These are phyloP conservation scores for Epichloe sibirici DNA, from an alignment of 2,329 filamentous ascomycete genomes.

Conservation along the genomic window DNA sequence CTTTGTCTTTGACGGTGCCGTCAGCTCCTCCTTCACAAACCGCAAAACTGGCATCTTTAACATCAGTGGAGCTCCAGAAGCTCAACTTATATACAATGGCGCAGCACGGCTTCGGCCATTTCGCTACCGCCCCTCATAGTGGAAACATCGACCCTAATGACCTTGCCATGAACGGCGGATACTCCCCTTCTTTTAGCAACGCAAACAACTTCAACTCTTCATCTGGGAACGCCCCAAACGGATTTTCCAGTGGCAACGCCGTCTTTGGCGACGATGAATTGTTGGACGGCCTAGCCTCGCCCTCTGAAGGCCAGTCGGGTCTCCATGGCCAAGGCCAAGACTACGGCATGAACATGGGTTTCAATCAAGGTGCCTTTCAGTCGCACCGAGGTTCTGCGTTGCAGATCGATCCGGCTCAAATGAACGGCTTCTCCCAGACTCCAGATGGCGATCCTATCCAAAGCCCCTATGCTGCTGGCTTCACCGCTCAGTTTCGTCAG, in stretches of 20 bases:
- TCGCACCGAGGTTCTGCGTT: conserved; percentile 43
- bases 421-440: conserved; percentile 78
- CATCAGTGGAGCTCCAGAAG: conserved; percentile 7
- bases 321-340: conserved; percentile 43
- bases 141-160: conserved; percentile 74
- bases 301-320: conserved; percentile 37
- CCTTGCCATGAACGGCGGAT: conserved; percentile 55
- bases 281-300: conserved; percentile 55
- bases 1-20: conserved; percentile 3
- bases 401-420: conserved; percentile 54
- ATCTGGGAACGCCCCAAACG: conserved; percentile 47
- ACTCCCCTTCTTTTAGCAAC: conserved; percentile 45
- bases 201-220: conserved; percentile 42
- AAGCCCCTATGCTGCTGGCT: conserved; percentile 73
- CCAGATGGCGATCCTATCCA: conserved; percentile 87
- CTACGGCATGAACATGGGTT: conserved; percentile 48
- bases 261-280: conserved; percentile 83
- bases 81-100: conserved; percentile 29
- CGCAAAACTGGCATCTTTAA: conserved; percentile 7
- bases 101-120: conserved; percentile 44
- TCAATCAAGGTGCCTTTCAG: conserved; percentile 39
- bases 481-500: conserved; percentile 68
- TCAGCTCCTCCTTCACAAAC: conserved; percentile 3
- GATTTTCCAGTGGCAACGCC: conserved; percentile 66
- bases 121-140: conserved; percentile 39